Conservation (phyloP, 352 stramenopile species). For the Phytopythium vexans region DNA sequence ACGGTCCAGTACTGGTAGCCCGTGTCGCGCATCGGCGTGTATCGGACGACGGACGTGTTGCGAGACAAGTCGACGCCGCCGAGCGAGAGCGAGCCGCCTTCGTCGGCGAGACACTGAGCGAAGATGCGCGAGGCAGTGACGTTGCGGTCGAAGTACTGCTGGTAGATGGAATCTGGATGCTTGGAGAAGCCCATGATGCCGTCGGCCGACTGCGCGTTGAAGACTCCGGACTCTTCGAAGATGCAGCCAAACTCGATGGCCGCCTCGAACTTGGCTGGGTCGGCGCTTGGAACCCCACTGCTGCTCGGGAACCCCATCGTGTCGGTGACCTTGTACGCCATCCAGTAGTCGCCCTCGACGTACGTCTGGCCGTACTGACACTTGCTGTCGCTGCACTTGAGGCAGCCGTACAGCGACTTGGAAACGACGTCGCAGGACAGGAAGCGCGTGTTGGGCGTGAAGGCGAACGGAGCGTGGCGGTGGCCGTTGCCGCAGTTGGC, state of each 20-base stretch:
- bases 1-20: slow-evolving; percentile 84
- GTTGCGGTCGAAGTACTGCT: slow-evolving; percentile 86
- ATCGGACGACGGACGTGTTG: slow-evolving; percentile 80
- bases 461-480: slow-evolving; percentile 69
- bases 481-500: slow-evolving; percentile 84
- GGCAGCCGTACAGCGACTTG: slow-evolving; percentile 21
- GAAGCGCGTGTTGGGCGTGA: slow-evolving; percentile 46
- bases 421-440: slow-evolving; percentile 46
- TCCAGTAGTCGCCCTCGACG: slow-evolving; percentile 92
- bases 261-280: slow-evolving; percentile 17
- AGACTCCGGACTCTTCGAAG: slow-evolving; percentile 87
- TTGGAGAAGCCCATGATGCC: slow-evolving; percentile 97
- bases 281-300: neutral
- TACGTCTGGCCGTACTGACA: slow-evolving; percentile 92
- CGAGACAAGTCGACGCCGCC: slow-evolving; percentile 81
- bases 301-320: slow-evolving; percentile 42
- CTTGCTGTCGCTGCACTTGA: slow-evolving; percentile 36
- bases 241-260: slow-evolving; percentile 95
- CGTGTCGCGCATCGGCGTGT: slow-evolving; percentile 73
- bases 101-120: slow-evolving; percentile 89
- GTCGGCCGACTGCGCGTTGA: slow-evolving; percentile 91
- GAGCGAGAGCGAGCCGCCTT: slow-evolving; percentile 90
- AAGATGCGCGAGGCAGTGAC: slow-evolving; percentile 89
- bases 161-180: slow-evolving; percentile 86
- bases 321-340: slow-evolving; percentile 87